Evolutionary conservation across 192 early-diverging fungal genomes (phyloP).

Genomic region (Podila verticillata): DNA sequence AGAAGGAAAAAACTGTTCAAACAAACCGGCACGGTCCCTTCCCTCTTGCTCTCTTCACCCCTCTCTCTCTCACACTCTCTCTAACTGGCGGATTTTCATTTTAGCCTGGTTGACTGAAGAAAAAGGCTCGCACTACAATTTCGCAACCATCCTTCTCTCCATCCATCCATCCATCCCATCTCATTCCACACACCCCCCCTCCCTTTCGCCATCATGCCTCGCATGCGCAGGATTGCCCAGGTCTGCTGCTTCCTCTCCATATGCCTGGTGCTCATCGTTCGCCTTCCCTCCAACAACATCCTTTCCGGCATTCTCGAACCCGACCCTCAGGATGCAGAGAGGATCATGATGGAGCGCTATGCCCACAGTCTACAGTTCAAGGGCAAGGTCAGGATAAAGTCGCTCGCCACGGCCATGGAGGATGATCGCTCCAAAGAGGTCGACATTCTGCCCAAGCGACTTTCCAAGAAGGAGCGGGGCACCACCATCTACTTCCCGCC

Average conservation of each 20-base stretch:
- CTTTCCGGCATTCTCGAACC: slow-evolving; percentile 38
- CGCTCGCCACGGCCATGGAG: slow-evolving; percentile 25
- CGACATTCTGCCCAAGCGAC: slow-evolving; percentile 30
- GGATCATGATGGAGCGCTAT: slow-evolving; percentile 53
- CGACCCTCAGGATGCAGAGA: slow-evolving; percentile 50
- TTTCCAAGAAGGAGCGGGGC: slow-evolving; percentile 45
- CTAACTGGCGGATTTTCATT: no score
- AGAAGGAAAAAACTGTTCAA: no score
- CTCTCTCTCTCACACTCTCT: no score
- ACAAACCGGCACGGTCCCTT: no score
- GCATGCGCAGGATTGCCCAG: slow-evolving; percentile 50
- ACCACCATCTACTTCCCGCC: slow-evolving; percentile 56
- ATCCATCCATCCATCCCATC: neutral
- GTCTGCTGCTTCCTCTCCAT: slow-evolving; percentile 48
- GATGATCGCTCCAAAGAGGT: slow-evolving; percentile 32
- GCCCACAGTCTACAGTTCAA: slow-evolving; percentile 52
- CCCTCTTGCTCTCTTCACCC: no score
- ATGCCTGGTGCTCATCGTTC: slow-evolving; percentile 35
- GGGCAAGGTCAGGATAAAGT: slow-evolving; percentile 53
- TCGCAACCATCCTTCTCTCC: neutral
- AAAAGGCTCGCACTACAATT: no score
- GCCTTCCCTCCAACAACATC: slow-evolving; percentile 36
- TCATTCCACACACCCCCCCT: neutral
- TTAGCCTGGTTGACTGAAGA: neutral
- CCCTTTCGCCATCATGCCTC: slow-evolving; percentile 35